Evolutionary conservation across 2,329 filamentous ascomycete genomes (phyloP).

Genomic region (Phialophora expanda): DNA sequence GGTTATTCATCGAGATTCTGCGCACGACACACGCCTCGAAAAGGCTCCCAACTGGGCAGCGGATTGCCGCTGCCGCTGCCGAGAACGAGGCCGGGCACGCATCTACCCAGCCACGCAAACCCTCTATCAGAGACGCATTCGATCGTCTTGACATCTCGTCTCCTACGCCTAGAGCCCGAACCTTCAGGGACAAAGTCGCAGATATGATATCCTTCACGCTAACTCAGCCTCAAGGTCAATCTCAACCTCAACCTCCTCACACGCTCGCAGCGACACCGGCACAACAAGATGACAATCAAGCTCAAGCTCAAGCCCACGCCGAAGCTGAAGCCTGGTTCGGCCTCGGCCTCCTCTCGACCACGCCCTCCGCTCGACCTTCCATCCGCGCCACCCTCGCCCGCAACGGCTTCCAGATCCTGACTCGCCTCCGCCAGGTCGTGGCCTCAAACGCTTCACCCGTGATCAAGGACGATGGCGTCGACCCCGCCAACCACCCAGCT

Average conservation of each 20-base stretch:
- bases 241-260: neutral
- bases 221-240: constrained; percentile 10
- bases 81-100: neutral
- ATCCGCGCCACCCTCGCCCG: constrained; percentile 20
- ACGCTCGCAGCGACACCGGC: neutral
- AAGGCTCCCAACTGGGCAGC: neutral
- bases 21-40: constrained; percentile 19
- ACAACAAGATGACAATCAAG: neutral
- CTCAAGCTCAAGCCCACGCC: constrained; percentile 4
- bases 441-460: neutral
- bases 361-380: constrained; percentile 12
- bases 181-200: neutral
- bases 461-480: neutral
- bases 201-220: constrained; percentile 27
- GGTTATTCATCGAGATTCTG: constrained; percentile 31
- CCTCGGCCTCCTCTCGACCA: constrained; percentile 25
- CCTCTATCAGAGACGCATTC: neutral
- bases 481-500: neutral
- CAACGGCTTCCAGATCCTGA: constrained; percentile 17
- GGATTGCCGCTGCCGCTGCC: neutral
- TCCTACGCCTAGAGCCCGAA: constrained; percentile 2
- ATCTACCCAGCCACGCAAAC: neutral
- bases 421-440: constrained; percentile 8
- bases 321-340: constrained; percentile 36
- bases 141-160: neutral